Conservation (phyloP, 73 alveolate genomes). For the Paraurostyla sp. region DNA sequence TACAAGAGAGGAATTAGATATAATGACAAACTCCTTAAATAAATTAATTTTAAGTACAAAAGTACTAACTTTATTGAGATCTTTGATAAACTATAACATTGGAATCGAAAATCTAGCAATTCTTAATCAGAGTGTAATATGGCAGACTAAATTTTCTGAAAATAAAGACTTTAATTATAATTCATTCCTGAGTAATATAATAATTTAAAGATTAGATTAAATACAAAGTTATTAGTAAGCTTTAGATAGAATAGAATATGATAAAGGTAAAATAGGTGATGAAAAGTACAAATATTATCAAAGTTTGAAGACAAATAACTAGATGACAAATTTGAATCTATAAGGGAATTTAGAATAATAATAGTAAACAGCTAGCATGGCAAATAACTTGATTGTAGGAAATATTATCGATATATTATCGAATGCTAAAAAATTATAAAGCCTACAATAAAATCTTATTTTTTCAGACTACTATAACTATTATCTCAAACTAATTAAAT, state of each 20-base stretch:
- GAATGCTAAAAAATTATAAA: not conserved
- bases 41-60: not conserved
- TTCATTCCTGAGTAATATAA: not conserved
- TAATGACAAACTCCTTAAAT: not conserved
- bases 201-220: not conserved
- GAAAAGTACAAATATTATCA: not conserved
- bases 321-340: not conserved
- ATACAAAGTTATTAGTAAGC: not conserved
- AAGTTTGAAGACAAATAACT: not conserved
- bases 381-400: not conserved
- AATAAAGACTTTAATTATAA: not conserved
- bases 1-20: not conserved
- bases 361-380: conserved; percentile 1
- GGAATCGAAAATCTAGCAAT: conserved; percentile 6
- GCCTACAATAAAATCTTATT: not conserved
- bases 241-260: not conserved
- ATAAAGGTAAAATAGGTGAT: not conserved
- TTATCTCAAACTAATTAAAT: not conserved
- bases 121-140: not conserved
- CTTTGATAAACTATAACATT: not conserved
- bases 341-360: not conserved
- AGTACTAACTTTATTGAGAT: conserved; percentile 9
- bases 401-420: conserved; percentile 6
- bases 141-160: not conserved
- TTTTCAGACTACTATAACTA: conserved; percentile 14